phyloP scores from a whole-genome alignment of 768 basidiomycete species.

The Trametes gibbosa region DNA sequence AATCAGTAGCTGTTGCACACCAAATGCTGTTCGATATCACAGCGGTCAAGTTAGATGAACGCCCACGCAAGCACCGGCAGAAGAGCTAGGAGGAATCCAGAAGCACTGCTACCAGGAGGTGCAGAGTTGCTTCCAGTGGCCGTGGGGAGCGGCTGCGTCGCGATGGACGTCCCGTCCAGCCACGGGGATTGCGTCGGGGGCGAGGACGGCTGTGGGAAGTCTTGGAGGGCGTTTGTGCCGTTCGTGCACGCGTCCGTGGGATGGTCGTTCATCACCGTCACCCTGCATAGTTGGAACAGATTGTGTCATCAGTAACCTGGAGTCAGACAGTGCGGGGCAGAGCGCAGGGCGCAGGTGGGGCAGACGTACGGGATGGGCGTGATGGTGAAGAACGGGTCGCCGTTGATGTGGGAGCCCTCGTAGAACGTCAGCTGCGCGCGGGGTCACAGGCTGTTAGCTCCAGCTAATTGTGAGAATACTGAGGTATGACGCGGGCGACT shows the following conservation, averaged over 20 bases:
- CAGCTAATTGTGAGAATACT: not conserved
- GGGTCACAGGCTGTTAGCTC: no score
- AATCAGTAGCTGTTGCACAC: not conserved
- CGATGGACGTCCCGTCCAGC: slow-evolving; percentile 24
- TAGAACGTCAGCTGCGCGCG: slow-evolving; percentile 45
- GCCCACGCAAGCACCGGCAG: not conserved
- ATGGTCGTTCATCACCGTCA: slow-evolving; percentile 16
- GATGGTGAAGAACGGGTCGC: slow-evolving; percentile 38
- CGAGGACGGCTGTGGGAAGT: slow-evolving; percentile 24
- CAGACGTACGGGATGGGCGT: slow-evolving; percentile 38
- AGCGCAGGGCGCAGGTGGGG: slow-evolving; percentile 20
- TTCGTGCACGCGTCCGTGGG: slow-evolving; percentile 21
- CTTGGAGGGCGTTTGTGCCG: slow-evolving; percentile 24
- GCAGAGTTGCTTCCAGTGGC: slow-evolving; percentile 10
- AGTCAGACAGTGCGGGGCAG: not conserved
- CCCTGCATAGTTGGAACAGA: not conserved
- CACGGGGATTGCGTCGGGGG: slow-evolving; percentile 26
- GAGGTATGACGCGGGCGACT: slow-evolving; percentile 21
- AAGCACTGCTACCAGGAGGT: not conserved
- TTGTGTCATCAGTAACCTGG: no score
- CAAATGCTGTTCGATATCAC: not conserved
- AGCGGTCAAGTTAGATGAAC: not conserved
- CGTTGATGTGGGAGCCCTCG: slow-evolving; percentile 41
- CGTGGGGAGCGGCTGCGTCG: slow-evolving; percentile 12
- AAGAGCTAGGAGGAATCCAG: not conserved